Conservation (phyloP, 148 eudicot species). For the Tetragonia tetragonoides region DNA sequence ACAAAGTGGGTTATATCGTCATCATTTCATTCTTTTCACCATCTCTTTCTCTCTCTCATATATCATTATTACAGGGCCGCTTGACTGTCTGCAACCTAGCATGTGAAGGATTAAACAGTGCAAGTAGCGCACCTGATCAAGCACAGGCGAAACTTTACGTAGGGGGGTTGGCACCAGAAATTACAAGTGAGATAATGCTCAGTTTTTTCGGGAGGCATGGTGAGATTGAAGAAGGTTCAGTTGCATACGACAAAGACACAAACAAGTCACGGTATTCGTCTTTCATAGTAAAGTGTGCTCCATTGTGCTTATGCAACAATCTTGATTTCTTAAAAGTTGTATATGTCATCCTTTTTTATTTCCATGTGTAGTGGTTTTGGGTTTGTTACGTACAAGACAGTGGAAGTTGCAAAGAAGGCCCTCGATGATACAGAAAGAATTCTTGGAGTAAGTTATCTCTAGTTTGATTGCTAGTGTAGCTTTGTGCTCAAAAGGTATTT, state of each 20-base stretch:
- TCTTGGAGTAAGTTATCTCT: conserved; percentile 48
- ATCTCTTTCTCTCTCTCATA: neutral
- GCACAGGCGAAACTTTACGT: conserved; percentile 63
- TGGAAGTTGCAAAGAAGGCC: conserved; percentile 57
- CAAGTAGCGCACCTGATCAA: conserved; percentile 47
- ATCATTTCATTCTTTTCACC: neutral
- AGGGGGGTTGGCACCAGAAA: conserved; percentile 65
- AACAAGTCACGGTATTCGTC: conserved; percentile 49
- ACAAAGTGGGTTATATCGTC: neutral
- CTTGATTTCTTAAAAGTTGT: neutral
- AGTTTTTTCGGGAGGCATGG: conserved; percentile 54
- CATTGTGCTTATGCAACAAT: neutral
- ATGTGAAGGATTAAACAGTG: conserved; percentile 50
- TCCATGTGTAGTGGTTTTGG: conserved; percentile 54
- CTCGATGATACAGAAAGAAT: conserved; percentile 62
- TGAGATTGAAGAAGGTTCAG: conserved; percentile 72
- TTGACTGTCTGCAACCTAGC: conserved; percentile 69
- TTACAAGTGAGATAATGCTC: conserved; percentile 60
- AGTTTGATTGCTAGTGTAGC: neutral
- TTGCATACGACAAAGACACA: conserved; percentile 70
- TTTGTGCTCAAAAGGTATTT: neutral
- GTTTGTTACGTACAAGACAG: conserved; percentile 58
- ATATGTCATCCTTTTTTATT: neutral
- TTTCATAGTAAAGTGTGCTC: neutral
- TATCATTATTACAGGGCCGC: conserved; percentile 46